Conservation (phyloP, 2,329 filamentous ascomycete genomes). For the Plenodomus biglobosus region DNA sequence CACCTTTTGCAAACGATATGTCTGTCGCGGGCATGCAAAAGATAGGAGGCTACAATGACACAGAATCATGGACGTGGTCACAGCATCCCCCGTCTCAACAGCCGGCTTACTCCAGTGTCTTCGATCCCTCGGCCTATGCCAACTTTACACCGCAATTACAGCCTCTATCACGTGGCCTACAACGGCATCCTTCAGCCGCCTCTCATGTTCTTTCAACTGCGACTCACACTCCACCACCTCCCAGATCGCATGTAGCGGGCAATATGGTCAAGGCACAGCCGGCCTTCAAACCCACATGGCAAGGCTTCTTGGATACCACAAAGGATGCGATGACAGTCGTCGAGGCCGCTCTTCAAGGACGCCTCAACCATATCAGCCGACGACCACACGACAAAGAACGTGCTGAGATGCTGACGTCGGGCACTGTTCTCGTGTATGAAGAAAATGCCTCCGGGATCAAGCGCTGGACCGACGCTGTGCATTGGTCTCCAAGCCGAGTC, state of each 20-base stretch:
- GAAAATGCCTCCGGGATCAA: conserved; percentile 90
- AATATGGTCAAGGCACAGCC: conserved; percentile 42
- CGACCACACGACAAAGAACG: conserved; percentile 86
- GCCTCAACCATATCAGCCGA: conserved; percentile 73
- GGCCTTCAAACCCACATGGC: conserved; percentile 63
- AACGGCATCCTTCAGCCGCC: conserved; percentile 37
- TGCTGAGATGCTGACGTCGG: conserved; percentile 74
- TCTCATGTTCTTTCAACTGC: conserved; percentile 28
- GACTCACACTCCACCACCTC: conserved; percentile 34
- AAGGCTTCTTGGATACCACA: conserved; percentile 68
- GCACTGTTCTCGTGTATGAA: conserved; percentile 88
- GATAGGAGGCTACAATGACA: conserved; percentile 36
- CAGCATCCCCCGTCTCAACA: conserved; percentile 30
- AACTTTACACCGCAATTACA: conserved; percentile 28
- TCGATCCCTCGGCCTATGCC: conserved; percentile 35
- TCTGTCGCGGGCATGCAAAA: conserved; percentile 37
- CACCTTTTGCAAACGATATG: conserved; percentile 40
- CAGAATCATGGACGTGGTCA: conserved; percentile 38
- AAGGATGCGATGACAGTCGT: conserved; percentile 78
- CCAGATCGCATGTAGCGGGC: conserved; percentile 31
- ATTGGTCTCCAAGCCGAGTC: conserved; percentile 88
- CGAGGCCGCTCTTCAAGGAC: conserved; percentile 73
- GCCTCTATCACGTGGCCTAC: conserved; percentile 19
- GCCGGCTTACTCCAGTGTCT: conserved; percentile 29
- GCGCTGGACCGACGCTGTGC: conserved; percentile 88